Conservation (phyloP, 148 eudicot species). For the Talinum fruticosum region DNA sequence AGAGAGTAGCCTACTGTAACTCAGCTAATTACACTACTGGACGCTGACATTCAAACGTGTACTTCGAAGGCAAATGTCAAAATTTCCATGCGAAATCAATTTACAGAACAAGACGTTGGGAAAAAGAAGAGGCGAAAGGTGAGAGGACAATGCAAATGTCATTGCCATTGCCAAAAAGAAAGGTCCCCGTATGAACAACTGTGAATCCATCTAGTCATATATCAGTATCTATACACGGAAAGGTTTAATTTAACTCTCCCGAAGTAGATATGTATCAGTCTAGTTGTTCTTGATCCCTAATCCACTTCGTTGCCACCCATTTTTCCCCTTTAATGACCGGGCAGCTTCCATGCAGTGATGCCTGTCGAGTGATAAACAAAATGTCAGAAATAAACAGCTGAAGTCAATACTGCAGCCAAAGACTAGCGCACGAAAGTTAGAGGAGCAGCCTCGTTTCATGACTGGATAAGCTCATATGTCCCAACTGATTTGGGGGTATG, state of each 20-base stretch:
- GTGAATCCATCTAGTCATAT: not conserved
- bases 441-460: not conserved
- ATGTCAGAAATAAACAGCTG: not conserved
- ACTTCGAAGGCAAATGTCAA: no score
- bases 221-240: not conserved
- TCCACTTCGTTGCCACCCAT: slow-evolving; percentile 71
- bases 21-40: no score
- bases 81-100: not conserved
- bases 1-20: no score
- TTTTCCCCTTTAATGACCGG: slow-evolving; percentile 73
- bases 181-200: not conserved
- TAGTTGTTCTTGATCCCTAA: not conserved
- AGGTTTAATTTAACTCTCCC: not conserved
- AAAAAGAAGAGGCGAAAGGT: not conserved
- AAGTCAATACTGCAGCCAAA: not conserved
- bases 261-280: not conserved
- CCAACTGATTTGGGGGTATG: no score
- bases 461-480: no score
- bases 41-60: no score
- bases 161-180: not conserved
- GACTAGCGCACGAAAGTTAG: not conserved
- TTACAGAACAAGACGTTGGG: not conserved
- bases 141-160: slow-evolving; percentile 2
- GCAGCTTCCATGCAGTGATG: slow-evolving; percentile 86
- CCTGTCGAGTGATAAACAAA: slow-evolving; percentile 31